Evolutionary conservation across 148 eudicot species (phyloP).

Genomic region (Rhododendron griersonianum): DNA sequence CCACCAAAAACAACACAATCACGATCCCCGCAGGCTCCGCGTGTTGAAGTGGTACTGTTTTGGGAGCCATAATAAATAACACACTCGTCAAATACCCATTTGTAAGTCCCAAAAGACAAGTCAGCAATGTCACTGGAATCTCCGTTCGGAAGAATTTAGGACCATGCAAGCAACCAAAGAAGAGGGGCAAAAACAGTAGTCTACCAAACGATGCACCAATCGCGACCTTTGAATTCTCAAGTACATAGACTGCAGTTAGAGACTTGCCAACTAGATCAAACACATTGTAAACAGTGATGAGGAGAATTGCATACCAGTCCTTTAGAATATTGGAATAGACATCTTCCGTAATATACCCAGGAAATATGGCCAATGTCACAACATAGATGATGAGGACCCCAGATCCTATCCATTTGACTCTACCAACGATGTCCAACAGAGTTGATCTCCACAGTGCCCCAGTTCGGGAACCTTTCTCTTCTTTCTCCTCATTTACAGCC

Average conservation of each 20-base stretch:
- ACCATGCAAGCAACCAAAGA: conserved; percentile 77
- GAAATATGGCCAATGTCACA: conserved; percentile 83
- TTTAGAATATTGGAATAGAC: conserved; percentile 64
- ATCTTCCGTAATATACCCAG: conserved; percentile 90
- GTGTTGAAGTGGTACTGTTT: conserved; percentile 63
- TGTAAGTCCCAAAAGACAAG: conserved; percentile 84
- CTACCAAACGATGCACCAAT: conserved; percentile 64
- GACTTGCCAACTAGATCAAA: conserved; percentile 87
- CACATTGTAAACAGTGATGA: conserved; percentile 69
- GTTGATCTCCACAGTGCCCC: conserved; percentile 56
- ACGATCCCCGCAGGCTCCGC: conserved; percentile 76
- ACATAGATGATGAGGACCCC: conserved; percentile 60
- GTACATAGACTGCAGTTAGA: conserved; percentile 57
- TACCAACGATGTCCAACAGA: conserved; percentile 63
- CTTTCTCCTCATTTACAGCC: conserved; percentile 54
- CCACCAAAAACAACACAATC: conserved; percentile 60
- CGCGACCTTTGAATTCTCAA: conserved; percentile 66
- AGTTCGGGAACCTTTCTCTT: conserved; percentile 45
- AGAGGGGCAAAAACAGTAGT: conserved; percentile 69
- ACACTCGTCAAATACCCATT: conserved; percentile 89
- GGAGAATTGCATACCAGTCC: conserved; percentile 87
- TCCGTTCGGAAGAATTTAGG: conserved; percentile 74
- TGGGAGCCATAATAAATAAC: conserved; percentile 74
- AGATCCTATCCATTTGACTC: conserved; percentile 71
- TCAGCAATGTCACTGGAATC: conserved; percentile 68